These are phyloP conservation scores for Thraustochytrium striatum DNA, from an alignment of 352 stramenopile genomes.

Conservation along the genomic window DNA sequence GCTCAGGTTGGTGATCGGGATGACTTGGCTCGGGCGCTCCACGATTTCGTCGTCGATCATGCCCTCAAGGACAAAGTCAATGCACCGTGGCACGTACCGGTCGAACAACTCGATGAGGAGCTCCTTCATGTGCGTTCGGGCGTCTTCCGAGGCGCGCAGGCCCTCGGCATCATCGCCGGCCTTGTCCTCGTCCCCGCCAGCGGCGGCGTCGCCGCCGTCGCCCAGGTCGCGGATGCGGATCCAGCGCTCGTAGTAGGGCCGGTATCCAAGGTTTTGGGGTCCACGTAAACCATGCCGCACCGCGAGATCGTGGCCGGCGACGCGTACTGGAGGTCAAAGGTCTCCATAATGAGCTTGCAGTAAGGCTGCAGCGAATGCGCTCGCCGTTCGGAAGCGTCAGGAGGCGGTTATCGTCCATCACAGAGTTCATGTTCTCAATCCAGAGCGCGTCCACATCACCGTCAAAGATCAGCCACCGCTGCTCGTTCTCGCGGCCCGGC, in stretches of 20 bases:
- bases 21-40: slow-evolving; percentile 79
- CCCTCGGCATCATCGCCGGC: slow-evolving; percentile 54
- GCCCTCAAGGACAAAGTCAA: slow-evolving; percentile 87
- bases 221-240: slow-evolving; percentile 63
- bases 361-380: slow-evolving; percentile 85
- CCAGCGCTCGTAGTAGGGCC: slow-evolving; percentile 88
- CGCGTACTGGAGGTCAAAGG: slow-evolving; percentile 90
- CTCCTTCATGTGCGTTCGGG: slow-evolving; percentile 42
- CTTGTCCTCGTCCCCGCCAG: slow-evolving; percentile 42
- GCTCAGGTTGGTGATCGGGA: slow-evolving; percentile 86
- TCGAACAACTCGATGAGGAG: slow-evolving; percentile 78
- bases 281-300: slow-evolving; percentile 93
- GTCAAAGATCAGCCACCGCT: slow-evolving; percentile 91
- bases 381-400: slow-evolving; percentile 90
- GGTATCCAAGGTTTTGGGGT: slow-evolving; percentile 92
- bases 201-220: neutral
- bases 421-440: slow-evolving; percentile 96
- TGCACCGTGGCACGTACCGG: slow-evolving; percentile 80
- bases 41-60: slow-evolving; percentile 67
- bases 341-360: slow-evolving; percentile 89
- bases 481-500: slow-evolving; percentile 79
- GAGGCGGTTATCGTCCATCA: slow-evolving; percentile 95
- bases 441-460: slow-evolving; percentile 91
- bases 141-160: slow-evolving; percentile 30
- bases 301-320: slow-evolving; percentile 87